Base-by-base conservation (phyloP, 1,284 basidiomycete species). In the Puccinia polysora region DNA sequence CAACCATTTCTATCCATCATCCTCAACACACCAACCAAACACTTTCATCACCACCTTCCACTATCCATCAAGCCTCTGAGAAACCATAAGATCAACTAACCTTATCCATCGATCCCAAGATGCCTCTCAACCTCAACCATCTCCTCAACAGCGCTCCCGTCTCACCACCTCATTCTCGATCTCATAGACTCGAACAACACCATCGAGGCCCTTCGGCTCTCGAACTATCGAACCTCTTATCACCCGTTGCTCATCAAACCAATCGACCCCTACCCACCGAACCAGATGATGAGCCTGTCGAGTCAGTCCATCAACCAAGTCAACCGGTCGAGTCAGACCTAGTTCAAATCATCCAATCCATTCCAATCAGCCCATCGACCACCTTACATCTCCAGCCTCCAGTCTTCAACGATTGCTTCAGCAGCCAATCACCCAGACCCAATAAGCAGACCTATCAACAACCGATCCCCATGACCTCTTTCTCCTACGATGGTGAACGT, bases 391-490 rank as follows among this genome's bases (percentile, higher is more conserved):
- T 43, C 8, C 40, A 43, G 18, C 18, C 40, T 43, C 40, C 40
- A 8, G 18, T 8, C 18, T 8, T 8, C 18, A 8, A 43, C 18
- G 18, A 43, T 43, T 18, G 18, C 8, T 43, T 55, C 10, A 30
- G 30, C 6, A 30, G 3, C 34, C 59, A 45, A 20, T 23, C n/a
- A 14, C 3, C 15, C 4, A n/a, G 8, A 40, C 30, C 34, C 28
- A 38, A 15, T 2, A 18, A 36, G 23, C 30, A 43, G 18, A 43
- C 38, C 23, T 71, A 71, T 52, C 68, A 71, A 50, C 10, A 43
- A 15, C 68, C 68, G 20, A 36, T 71, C 7, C 30, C 50, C 15
- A 28, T 71, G 18, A 53, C 58, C 32, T 71, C 68, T 8, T 71
- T 63, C 40, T 71, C 68, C 3, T 71, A 53, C 47, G 49, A 53